Conservation (phyloP, 1,284 basidiomycete species). For the Boletus subluridellus region DNA sequence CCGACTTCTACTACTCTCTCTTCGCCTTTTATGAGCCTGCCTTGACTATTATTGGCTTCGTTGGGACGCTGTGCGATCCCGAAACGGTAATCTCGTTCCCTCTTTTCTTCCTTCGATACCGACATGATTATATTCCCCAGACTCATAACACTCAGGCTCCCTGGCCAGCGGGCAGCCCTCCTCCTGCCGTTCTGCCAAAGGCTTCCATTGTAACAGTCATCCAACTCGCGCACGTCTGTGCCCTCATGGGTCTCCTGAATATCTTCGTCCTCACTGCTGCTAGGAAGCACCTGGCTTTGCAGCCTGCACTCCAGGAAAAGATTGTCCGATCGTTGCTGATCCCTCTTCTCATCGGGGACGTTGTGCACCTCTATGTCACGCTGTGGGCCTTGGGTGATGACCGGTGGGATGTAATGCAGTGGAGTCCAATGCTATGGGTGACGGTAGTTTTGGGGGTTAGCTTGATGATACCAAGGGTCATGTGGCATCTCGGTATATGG, state of each 20-base stretch:
- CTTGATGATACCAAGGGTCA: constrained; percentile 61
- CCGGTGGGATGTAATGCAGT: constrained; percentile 55
- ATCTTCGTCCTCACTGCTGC: constrained; percentile 59
- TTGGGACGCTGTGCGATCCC: constrained; percentile 66
- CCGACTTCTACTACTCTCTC: constrained; percentile 64
- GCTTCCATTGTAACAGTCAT: constrained; percentile 64
- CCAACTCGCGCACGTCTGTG: constrained; percentile 73
- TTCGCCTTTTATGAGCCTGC: constrained; percentile 73
- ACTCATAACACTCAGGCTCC: constrained; percentile 71
- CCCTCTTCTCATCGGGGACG: constrained; percentile 65
- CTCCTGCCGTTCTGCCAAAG: constrained; percentile 49
- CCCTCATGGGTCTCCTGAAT: constrained; percentile 66
- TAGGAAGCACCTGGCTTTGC: constrained; percentile 53
- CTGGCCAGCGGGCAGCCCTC: constrained; percentile 51
- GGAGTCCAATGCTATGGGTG: constrained; percentile 66
- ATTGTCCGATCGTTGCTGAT: constrained; percentile 59
- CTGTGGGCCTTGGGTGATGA: constrained; percentile 69
- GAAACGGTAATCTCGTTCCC: constrained; percentile 44
- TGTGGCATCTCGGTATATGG: constrained; percentile 71
- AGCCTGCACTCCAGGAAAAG: constrained; percentile 66
- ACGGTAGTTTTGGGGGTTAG: constrained; percentile 62
- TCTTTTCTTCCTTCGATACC: constrained; percentile 8
- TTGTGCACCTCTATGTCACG: constrained; percentile 62
- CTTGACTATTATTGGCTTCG: constrained; percentile 58
- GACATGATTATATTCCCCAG: constrained; percentile 35